Base-by-base conservation (phyloP, 164 flowering plant genomes). In the Amborella trichopoda region DNA sequence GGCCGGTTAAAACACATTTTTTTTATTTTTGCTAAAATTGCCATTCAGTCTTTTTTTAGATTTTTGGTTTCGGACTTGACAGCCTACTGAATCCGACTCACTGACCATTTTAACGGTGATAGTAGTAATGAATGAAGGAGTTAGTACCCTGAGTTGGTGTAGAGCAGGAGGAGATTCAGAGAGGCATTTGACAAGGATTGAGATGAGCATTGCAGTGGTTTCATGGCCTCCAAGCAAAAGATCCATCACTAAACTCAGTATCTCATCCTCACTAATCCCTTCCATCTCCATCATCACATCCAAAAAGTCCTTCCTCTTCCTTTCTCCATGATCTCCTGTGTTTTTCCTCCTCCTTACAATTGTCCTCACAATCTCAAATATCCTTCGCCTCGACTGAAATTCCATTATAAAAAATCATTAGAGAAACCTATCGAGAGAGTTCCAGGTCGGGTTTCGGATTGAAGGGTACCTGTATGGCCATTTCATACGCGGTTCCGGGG, bases 161-260 rank as follows among this genome's bases (percentile, higher is more conserved):
- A 50, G 40, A 17, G 43, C 49, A 19, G 5, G 17, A 5, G 57
- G 44, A n/a, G 22, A 23, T 17, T 23, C 47, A 8, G 40, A 24
- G 8, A 52, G 56, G 40, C 42, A 28, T 23, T 18, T 19, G 3
- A 52, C 41, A 23, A 43, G 11, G 14, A 34, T 23, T 3, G 57
- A 24, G 12, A 53, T 44, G 13, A 53, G 17, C 49, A 44, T 18
- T 0, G 57, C 38, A 2, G 57, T 53, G 1, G 49, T 53, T 18
- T 53, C 41, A 23, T 53, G 34, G 11, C 57, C 57, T 32, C 49
- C 57, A 2, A 53, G 43, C n/a, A 53, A 49, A 23, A 53, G 49
- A 53, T 53, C 49, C n/a, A 53, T 11, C 17, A 44, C 49, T 25
- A 53, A 37, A 49, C 57, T 53, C 19, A 44, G 32, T 33, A 33